Evolutionary conservation across 2,329 filamentous ascomycete species (phyloP), one percentile per base, ranked within the genome.

Genomic region (Curvularia spicifera): DNA sequence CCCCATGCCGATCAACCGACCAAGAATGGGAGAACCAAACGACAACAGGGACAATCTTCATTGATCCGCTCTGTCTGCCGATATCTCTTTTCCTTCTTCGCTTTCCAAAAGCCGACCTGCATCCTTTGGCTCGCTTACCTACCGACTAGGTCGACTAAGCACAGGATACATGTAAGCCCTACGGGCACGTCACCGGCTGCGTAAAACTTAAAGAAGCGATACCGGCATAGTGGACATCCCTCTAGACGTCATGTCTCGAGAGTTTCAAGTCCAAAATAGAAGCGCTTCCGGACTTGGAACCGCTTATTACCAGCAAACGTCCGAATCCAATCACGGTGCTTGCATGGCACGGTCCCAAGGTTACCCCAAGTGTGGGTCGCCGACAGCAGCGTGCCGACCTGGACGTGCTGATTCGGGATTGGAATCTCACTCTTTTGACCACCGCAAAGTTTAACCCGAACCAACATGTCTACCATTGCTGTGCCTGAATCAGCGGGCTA

Each of bases 211-310:
- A 24, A 35, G 51, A 24, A 31, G 26, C 33, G 24, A 28, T 42
- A 33, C 49, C 42, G 20, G 5, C 24, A n/a, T 53, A 43, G 33
- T 13, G 24, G 26, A 13, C n/a, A 46, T 28, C 8, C 5, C n/a
- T 28, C 24, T 44, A 15, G 15, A 26, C 24, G 42, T 15, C 35
- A n/a, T 8, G 15, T 18, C 35, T 8, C 5, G 18, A 18, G 47
- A 46, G 53, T 56, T 51, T 51, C 53, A 51, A 9, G 46, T 13
- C 20, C 18, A 56, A 15, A 45, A 39, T 56, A 56, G 52, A n/a
- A 50, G 18, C 6, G 2, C 26, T 10, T 29, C 35, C 37, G 37
- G 28, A 31, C 28, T 7, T 29, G 5, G 5, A 43, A 15, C 8
- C n/a, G 37, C n/a, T 13, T 22, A 31, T 9, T 28, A 18, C 12